These are phyloP conservation scores for Rhynchosporium secalis DNA, from an alignment of 2,329 filamentous ascomycete genomes.

Conservation along the genomic window DNA sequence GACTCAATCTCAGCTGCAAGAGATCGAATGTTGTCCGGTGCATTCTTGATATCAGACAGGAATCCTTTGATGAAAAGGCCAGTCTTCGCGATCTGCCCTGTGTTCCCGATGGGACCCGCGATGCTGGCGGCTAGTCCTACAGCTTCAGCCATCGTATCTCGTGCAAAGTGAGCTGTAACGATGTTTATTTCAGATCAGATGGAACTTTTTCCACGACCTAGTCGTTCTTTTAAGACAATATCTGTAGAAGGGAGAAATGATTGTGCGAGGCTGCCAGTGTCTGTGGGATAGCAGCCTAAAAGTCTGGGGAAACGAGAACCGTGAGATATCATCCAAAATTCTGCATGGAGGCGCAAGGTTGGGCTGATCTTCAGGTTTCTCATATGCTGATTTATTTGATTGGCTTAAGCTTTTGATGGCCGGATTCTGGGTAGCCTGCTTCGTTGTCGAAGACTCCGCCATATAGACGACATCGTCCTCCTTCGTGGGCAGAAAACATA, in stretches of 20 bases:
- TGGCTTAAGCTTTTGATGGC: too few species aligned
- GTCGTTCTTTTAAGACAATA: too few species aligned
- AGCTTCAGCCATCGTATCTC: not conserved
- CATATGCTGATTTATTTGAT: too few species aligned
- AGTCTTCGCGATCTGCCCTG: not conserved
- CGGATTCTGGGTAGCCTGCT: too few species aligned
- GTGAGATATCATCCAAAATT: not conserved
- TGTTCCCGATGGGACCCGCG: not conserved
- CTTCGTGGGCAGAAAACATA: too few species aligned
- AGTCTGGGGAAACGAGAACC: not conserved
- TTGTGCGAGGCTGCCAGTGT: not conserved
- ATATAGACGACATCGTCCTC: too few species aligned
- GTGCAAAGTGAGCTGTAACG: not conserved
- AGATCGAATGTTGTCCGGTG: conserved; percentile 2
- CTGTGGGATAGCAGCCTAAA: not conserved
- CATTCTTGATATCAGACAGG: conserved; percentile 2
- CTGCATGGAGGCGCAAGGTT: not conserved
- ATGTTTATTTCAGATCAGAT: not conserved
- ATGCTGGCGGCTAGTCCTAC: conserved; percentile 7
- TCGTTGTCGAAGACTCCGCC: too few species aligned
- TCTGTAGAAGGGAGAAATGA: not conserved
- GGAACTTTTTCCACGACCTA: not conserved
- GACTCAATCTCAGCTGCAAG: not conserved
- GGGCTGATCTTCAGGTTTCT: not conserved
- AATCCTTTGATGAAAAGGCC: conserved; percentile 10